Evolutionary conservation across 2,329 filamentous ascomycete species (phyloP).

Genomic region (Fusarium pilosicola): DNA sequence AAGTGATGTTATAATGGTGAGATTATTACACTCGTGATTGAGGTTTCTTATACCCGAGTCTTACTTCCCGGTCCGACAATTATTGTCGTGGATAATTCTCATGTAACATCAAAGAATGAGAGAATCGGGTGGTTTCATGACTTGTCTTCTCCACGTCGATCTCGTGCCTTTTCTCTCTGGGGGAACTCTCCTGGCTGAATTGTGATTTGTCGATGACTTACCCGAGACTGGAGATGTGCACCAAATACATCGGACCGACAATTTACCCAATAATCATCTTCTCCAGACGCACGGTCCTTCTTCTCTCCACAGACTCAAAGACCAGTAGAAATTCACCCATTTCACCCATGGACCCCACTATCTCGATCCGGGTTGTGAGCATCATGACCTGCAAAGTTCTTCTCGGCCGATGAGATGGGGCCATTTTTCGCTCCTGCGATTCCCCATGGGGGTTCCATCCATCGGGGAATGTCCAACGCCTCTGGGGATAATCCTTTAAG

Average conservation of each 20-base stretch:
- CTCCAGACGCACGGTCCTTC: not conserved
- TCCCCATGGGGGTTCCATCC: slow-evolving; percentile 5
- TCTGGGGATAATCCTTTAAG: not conserved
- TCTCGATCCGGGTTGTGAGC: not conserved
- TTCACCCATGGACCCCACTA: not conserved
- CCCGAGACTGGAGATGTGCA: not conserved
- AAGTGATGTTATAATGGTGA: not conserved
- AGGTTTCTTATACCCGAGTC: not conserved
- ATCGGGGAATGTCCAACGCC: not conserved
- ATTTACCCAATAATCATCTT: not conserved
- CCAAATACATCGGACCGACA: not conserved
- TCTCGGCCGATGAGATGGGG: not conserved
- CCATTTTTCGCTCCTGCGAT: not conserved
- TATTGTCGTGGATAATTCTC: not conserved
- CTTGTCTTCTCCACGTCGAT: not conserved
- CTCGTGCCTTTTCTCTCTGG: not conserved
- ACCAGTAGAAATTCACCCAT: slow-evolving; percentile 23
- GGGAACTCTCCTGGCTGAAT: slow-evolving; percentile 19
- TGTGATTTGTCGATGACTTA: slow-evolving; percentile 7
- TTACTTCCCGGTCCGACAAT: not conserved
- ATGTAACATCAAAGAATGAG: not conserved
- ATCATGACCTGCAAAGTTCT: not conserved
- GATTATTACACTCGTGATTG: not conserved
- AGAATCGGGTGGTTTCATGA: not conserved
- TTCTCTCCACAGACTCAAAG: rapidly evolving